A percentile compares a stretch with the other conserved stretches of the same genome.
These are phyloP conservation scores for Acanthamoeba culbertsoni DNA, from an alignment of 208 protist species.

Conservation along the genomic window DNA sequence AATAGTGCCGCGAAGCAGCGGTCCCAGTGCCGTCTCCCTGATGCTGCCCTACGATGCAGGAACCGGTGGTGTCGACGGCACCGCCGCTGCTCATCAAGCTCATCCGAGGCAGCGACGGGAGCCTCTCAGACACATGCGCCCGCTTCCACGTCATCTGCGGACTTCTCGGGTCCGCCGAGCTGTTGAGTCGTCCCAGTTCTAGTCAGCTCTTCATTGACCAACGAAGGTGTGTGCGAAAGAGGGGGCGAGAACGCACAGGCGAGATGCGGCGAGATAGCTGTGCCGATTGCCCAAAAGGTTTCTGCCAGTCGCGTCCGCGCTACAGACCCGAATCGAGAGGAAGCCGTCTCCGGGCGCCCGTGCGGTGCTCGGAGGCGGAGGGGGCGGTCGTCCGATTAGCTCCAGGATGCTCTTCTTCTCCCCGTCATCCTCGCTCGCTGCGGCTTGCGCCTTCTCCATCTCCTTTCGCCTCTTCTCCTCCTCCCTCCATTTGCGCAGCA, in stretches of 20 bases:
- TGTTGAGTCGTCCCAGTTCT: too few species aligned
- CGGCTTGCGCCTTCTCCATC: neutral
- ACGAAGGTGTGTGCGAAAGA: too few species aligned
- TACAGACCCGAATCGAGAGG: neutral
- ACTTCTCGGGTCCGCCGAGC: too few species aligned
- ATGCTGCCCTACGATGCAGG: too few species aligned
- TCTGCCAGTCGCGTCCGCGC: neutral
- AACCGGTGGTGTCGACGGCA: too few species aligned
- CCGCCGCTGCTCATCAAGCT: too few species aligned
- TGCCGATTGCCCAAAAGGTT: neutral
- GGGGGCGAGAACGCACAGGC: too few species aligned
- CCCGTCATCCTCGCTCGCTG: neutral
- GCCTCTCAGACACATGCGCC: neutral
- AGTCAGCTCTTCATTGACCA: too few species aligned
- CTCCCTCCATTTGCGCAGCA: slow-evolving; percentile 12
- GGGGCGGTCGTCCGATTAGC: neutral
- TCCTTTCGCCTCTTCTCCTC: slow-evolving; percentile 46
- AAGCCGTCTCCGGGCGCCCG: neutral
- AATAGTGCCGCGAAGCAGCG: too few species aligned
- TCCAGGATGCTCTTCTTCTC: neutral
- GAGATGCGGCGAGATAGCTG: slow-evolving; percentile 11
- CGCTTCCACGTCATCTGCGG: neutral
- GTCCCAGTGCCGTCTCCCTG: too few species aligned
- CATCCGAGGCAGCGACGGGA: too few species aligned
- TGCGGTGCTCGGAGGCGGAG: neutral